Evolutionary conservation across 83 land plant genomes (phyloP).

Genomic region (Picea abies): DNA sequence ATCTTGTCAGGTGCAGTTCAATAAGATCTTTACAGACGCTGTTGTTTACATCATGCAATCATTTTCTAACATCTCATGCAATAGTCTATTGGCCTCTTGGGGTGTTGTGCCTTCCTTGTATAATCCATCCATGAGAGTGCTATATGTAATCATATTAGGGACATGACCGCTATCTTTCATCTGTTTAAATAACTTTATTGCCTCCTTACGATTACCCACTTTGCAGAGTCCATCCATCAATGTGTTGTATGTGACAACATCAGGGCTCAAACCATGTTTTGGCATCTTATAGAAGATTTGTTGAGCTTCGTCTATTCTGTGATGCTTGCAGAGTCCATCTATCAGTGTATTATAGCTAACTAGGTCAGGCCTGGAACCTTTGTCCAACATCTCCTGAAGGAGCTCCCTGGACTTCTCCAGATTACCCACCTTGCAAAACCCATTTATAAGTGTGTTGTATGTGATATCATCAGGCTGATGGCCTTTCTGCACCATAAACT

Average conservation of each 20-base stretch:
- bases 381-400: slow-evolving; percentile 50
- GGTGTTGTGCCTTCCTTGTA: too few relatives aligned
- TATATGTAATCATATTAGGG: too few relatives aligned
- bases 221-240: slow-evolving; percentile 48
- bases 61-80: too few relatives aligned
- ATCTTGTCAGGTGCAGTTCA: too few relatives aligned
- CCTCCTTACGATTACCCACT: too few relatives aligned
- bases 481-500: slow-evolving; percentile 51
- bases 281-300: slow-evolving; percentile 40
- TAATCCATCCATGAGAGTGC: too few relatives aligned
- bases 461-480: slow-evolving; percentile 43
- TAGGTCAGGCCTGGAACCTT: slow-evolving; percentile 39
- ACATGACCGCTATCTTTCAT: too few relatives aligned
- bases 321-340: slow-evolving; percentile 44
- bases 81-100: too few relatives aligned
- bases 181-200: too few relatives aligned
- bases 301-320: slow-evolving; percentile 29
- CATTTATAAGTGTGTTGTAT: slow-evolving; percentile 57
- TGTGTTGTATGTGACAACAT: slow-evolving; percentile 38
- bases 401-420: slow-evolving; percentile 44
- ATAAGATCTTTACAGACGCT: too few relatives aligned
- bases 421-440: slow-evolving; percentile 50
- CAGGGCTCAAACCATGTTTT: slow-evolving; percentile 29
- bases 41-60: too few relatives aligned
- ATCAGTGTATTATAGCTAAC: slow-evolving; percentile 48